Conservation (phyloP, 495 filamentous ascomycete genomes). For the Podospora pseudopauciseta region DNA sequence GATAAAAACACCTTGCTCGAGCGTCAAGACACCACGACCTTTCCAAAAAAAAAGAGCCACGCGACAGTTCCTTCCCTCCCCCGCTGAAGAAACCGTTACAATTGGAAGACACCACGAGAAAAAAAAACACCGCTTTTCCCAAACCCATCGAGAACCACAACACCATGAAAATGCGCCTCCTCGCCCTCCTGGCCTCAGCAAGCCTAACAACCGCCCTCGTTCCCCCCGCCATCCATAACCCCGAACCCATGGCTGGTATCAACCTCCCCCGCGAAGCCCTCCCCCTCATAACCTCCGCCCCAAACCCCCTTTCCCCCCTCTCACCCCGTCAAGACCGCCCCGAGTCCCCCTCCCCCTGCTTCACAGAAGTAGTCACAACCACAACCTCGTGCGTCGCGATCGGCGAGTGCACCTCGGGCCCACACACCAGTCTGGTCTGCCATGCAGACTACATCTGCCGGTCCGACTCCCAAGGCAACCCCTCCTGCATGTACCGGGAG, state of each 20-base stretch:
- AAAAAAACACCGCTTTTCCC: too few species aligned
- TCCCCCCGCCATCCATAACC: not conserved
- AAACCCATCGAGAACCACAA: too few species aligned
- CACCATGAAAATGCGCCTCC: conserved; percentile 7
- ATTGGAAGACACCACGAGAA: too few species aligned
- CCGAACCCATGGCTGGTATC: conserved; percentile 12
- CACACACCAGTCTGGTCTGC: conserved; percentile 35
- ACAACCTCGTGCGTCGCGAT: conserved; percentile 38
- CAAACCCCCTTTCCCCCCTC: conserved; percentile 3
- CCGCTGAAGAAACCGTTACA: too few species aligned
- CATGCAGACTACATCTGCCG: conserved; percentile 45
- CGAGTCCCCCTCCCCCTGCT: conserved; percentile 35
- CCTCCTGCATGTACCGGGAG: conserved; percentile 43
- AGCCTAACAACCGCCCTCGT: conserved; percentile 7
- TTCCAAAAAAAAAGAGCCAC: not conserved
- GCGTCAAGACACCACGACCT: not conserved
- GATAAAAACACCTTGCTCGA: not conserved
- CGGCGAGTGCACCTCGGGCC: conserved; percentile 39
- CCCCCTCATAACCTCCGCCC: not conserved
- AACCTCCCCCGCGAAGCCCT: conserved; percentile 10
- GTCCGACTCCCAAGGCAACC: conserved; percentile 30
- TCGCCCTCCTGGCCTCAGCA: conserved; percentile 13
- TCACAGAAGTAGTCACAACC: conserved; percentile 28
- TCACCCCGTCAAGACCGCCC: conserved; percentile 12
- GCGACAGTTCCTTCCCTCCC: not conserved